A percentile compares a stretch with the other conserved stretches of the same genome.
Evolutionary conservation across 208 protist species (phyloP).

Genomic region (Acanthamoeba sp.): DNA sequence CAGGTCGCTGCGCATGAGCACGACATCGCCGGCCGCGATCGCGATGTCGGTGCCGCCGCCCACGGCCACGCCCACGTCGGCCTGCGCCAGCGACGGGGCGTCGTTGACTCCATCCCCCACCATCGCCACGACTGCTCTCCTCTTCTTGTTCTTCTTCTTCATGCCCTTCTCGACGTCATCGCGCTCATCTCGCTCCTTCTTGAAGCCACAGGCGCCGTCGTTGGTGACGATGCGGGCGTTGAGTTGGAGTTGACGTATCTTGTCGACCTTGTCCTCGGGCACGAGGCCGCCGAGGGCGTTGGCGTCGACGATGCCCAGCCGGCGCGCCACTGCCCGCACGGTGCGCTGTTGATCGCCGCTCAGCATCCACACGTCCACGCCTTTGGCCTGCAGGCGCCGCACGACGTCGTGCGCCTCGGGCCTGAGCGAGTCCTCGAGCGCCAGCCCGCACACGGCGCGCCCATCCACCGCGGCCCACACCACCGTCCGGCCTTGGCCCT

Average conservation of each 20-base stretch:
- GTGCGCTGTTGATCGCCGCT: slow-evolving; percentile 73
- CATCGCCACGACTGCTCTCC: slow-evolving; percentile 87
- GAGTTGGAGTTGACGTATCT: neutral
- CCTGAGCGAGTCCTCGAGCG: slow-evolving; percentile 93
- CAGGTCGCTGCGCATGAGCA: slow-evolving; percentile 88
- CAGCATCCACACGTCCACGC: slow-evolving; percentile 8
- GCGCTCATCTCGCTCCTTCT: neutral
- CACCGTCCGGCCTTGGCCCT: slow-evolving; percentile 84
- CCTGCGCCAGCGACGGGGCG: slow-evolving; percentile 88
- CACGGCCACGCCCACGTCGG: slow-evolving; percentile 93
- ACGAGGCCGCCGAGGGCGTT: slow-evolving; percentile 85
- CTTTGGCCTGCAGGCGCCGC: slow-evolving; percentile 83
- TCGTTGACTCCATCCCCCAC: slow-evolving; percentile 94
- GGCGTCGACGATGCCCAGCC: neutral
- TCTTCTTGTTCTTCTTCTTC: neutral
- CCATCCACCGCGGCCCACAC: slow-evolving; percentile 92
- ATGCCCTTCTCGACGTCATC: slow-evolving; percentile 27
- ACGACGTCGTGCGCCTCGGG: slow-evolving; percentile 92
- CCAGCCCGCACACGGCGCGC: slow-evolving; percentile 85
- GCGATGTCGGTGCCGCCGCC: slow-evolving; percentile 92
- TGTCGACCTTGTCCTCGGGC: slow-evolving; percentile 5
- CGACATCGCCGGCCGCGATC: slow-evolving; percentile 91
- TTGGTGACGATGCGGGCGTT: neutral
- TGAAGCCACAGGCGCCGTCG: neutral
- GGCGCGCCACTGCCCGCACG: neutral